Percentiles rank a stretch among this genome's conserved stretches.
phyloP scores from a whole-genome alignment of 441 rosid genomes.

The Biscutella laevigata region DNA sequence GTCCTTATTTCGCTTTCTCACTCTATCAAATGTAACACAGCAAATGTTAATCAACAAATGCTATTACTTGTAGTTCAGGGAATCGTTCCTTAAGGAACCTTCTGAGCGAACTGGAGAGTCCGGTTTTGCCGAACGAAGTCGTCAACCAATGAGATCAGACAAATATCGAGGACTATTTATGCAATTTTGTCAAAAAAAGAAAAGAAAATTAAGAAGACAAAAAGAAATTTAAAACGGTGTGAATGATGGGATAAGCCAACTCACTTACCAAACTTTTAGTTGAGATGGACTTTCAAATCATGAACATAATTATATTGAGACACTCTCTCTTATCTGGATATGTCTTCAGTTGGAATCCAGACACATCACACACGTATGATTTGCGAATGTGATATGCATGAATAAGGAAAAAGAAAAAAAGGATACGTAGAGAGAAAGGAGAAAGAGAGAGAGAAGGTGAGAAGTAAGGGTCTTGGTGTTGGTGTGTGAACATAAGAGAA shows the following conservation, averaged over 20 bases:
- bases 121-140: background rate
- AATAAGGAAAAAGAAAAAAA: background rate
- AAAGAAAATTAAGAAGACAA: background rate
- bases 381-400: slow-evolving; percentile 17
- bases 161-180: background rate
- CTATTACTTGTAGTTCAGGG: too few relatives aligned
- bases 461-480: slow-evolving; percentile 26
- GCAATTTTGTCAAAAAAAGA: background rate
- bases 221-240: background rate
- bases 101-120: too few relatives aligned
- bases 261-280: slow-evolving; percentile 17
- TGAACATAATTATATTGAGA: slow-evolving; percentile 8
- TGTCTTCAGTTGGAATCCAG: slow-evolving; percentile 3
- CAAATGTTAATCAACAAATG: too few relatives aligned
- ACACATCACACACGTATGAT: background rate
- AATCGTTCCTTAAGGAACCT: too few relatives aligned
- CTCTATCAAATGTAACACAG: too few relatives aligned
- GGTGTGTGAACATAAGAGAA: slow-evolving; percentile 27
- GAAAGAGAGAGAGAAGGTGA: slow-evolving; percentile 23
- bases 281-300: slow-evolving; percentile 5
- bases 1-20: too few relatives aligned
- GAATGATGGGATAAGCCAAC: slow-evolving; percentile 15
- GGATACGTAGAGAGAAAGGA: slow-evolving; percentile 1
- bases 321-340: background rate
- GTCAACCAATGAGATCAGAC: background rate